These are phyloP conservation scores for Cryphonectria japonica DNA, from an alignment of 2,329 filamentous ascomycete genomes.

Conservation along the genomic window DNA sequence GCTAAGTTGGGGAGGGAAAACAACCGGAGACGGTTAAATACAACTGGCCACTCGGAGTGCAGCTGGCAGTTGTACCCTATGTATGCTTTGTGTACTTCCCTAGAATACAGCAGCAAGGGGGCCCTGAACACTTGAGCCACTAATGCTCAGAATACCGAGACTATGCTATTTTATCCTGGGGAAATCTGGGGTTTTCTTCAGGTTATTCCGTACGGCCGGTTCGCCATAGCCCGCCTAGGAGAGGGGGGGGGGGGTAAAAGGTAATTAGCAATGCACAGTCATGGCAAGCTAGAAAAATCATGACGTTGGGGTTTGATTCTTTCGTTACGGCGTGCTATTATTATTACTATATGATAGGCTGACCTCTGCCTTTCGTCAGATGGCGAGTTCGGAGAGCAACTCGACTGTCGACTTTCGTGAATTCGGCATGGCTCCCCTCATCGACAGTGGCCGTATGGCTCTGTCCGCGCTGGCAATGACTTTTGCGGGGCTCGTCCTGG, in stretches of 20 bases:
- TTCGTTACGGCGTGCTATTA: background rate
- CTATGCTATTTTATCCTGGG: background rate
- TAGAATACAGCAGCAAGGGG: background rate
- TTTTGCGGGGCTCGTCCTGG: slow-evolving; percentile 4
- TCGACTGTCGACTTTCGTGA: background rate
- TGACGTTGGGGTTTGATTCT: background rate
- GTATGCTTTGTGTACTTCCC: background rate
- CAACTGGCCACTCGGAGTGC: slow-evolving; percentile 10
- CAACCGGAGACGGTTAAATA: slow-evolving; percentile 18
- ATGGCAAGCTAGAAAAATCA: background rate
- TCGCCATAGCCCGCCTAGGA: background rate
- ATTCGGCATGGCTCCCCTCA: slow-evolving; percentile 12
- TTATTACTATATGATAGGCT: slow-evolving; percentile 12
- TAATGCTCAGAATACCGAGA: background rate
- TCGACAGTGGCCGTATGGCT: slow-evolving; percentile 10
- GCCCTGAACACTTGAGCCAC: background rate
- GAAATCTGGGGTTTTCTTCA: slow-evolving; percentile 1
- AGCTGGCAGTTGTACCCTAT: background rate
- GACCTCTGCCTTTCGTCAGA: background rate
- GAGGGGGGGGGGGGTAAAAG: background rate
- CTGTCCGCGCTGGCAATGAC: slow-evolving; percentile 10
- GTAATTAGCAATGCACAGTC: background rate
- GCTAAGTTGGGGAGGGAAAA: slow-evolving; percentile 12
- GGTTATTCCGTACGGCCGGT: slow-evolving; percentile 18
- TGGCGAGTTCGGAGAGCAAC: background rate